phyloP scores from a whole-genome alignment of 345 rosid species.

The Aquilaria malaccensis region DNA sequence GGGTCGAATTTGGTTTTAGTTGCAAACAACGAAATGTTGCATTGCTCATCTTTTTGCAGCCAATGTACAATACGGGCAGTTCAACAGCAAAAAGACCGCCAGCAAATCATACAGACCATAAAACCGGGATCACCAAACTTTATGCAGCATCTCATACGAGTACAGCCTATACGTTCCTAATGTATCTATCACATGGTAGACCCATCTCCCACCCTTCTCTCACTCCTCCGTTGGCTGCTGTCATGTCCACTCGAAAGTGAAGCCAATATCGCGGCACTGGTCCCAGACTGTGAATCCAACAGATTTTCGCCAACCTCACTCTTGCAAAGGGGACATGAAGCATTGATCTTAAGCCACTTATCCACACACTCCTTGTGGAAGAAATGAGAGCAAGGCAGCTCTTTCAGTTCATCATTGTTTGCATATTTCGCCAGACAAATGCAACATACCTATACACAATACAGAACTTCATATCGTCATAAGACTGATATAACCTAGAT shows the following conservation, averaged over 20 bases:
- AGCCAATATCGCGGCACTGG: constrained; percentile 29
- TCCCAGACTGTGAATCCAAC: constrained; percentile 29
- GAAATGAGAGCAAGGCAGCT: constrained; percentile 81
- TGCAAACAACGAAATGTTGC: too few relatives aligned
- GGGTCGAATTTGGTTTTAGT: too few relatives aligned
- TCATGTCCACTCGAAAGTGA: constrained; percentile 25
- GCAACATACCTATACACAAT: constrained; percentile 66
- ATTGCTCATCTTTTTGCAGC: too few relatives aligned
- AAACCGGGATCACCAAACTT: constrained; percentile 13
- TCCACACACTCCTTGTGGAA: constrained; percentile 97
- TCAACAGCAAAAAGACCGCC: too few relatives aligned
- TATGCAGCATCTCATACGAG: constrained; percentile 12
- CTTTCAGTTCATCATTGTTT: constrained; percentile 92
- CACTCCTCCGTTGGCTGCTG: constrained; percentile 29
- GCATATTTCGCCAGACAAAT: constrained; percentile 89
- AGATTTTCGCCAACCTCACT: constrained; percentile 60
- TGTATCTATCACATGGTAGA: constrained; percentile 15
- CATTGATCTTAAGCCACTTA: constrained; percentile 94
- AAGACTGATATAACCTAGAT: too few relatives aligned
- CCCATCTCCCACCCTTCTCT: constrained; percentile 29
- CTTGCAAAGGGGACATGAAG: constrained; percentile 95
- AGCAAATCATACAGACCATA: too few relatives aligned
- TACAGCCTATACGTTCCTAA: not conserved
- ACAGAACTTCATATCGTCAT: not conserved
- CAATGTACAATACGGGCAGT: too few relatives aligned